These are phyloP conservation scores for Ascochyta koolunga DNA, from an alignment of 2,329 filamentous ascomycete genomes.

Conservation along the genomic window DNA sequence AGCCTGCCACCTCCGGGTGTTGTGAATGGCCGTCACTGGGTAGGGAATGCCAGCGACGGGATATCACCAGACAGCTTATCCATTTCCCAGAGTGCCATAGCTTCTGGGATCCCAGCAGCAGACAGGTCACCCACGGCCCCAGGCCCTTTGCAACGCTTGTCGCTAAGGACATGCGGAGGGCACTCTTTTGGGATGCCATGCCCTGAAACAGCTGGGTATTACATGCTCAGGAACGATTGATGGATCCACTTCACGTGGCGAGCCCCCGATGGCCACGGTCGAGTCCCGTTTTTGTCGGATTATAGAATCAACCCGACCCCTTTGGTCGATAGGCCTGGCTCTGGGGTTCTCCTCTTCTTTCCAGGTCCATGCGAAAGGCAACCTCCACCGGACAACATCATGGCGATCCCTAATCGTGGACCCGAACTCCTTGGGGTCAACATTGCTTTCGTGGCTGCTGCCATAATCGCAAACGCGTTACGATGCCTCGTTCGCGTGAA, in stretches of 20 bases:
- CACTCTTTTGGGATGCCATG: constrained; percentile 16
- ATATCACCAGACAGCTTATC: neutral
- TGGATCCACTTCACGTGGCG: constrained; percentile 32
- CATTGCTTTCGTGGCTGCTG: constrained; percentile 33
- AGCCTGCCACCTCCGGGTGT: neutral
- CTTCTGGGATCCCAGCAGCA: neutral
- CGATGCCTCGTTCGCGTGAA: constrained; percentile 39
- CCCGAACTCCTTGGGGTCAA: constrained; percentile 41
- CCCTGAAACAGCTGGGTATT: constrained; percentile 29
- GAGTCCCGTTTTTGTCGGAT: constrained; percentile 19
- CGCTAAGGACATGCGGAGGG: constrained; percentile 16
- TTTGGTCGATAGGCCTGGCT: constrained; percentile 6
- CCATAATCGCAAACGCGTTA: constrained; percentile 34
- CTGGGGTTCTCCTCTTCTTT: constrained; percentile 5
- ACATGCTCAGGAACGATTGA: constrained; percentile 19
- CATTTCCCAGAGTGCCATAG: constrained; percentile 1
- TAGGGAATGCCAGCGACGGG: neutral
- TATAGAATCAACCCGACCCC: constrained; percentile 27
- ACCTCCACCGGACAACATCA: no score
- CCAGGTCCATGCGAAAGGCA: constrained; percentile 10
- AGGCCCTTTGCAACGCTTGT: no score
- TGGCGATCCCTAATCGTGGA: constrained; percentile 43
- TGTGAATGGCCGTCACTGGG: neutral
- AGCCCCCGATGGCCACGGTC: constrained; percentile 15
- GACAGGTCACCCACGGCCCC: constrained; percentile 2